Evolutionary conservation across 768 basidiomycete species (phyloP).

Genomic region (Kondoa subrosea): DNA sequence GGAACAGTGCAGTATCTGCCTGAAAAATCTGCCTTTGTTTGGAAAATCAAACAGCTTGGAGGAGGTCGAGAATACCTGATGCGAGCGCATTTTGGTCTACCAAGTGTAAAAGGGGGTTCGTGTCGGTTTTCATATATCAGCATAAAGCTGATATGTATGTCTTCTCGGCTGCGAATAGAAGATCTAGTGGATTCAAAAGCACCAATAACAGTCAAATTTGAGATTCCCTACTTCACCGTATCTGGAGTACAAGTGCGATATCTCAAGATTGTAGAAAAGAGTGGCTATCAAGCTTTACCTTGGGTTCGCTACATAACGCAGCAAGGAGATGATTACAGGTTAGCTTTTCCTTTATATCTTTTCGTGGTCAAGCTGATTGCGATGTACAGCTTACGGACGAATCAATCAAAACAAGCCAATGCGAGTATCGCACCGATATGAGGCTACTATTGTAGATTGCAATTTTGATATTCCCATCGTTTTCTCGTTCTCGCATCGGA

Average conservation of each 20-base stretch:
- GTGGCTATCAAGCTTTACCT: constrained; percentile 85
- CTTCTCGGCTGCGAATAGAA: constrained; percentile 34
- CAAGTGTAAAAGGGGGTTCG: constrained; percentile 77
- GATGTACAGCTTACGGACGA: constrained; percentile 1
- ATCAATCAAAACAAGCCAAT: constrained; percentile 3
- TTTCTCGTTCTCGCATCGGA: no score
- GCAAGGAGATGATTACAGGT: constrained; percentile 32
- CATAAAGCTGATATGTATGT: not conserved
- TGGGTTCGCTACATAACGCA: constrained; percentile 61
- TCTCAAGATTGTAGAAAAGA: constrained; percentile 96
- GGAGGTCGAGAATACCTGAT: constrained; percentile 93
- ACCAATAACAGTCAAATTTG: constrained; percentile 92
- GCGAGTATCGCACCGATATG: not conserved
- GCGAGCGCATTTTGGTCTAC: constrained; percentile 93
- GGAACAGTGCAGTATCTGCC: constrained; percentile 93
- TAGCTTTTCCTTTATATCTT: not conserved
- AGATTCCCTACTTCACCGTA: constrained; percentile 97
- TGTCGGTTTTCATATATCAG: constrained; percentile 14
- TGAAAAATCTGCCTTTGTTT: constrained; percentile 93
- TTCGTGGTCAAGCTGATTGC: not conserved
- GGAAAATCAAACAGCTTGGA: constrained; percentile 97
- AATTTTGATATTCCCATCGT: no score
- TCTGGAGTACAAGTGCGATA: constrained; percentile 74
- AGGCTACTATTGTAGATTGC: not conserved
- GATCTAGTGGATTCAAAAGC: constrained; percentile 74